Percentiles rank a stretch among this genome's conserved stretches.
These are phyloP conservation scores for Termitomyces sp. DNA, from an alignment of 768 basidiomycete species.

Conservation along the genomic window DNA sequence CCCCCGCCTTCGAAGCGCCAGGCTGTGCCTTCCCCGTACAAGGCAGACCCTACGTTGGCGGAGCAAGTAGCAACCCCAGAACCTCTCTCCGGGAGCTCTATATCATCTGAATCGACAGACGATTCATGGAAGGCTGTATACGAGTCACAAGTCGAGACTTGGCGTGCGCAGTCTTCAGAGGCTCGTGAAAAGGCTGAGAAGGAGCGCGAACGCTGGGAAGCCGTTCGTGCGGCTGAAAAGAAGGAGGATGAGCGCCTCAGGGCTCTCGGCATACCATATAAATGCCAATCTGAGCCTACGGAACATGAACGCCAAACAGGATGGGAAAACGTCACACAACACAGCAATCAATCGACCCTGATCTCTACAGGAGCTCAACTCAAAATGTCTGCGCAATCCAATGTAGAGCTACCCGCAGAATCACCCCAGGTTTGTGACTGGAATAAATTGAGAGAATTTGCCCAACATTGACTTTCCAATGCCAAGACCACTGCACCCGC, in stretches of 20 bases:
- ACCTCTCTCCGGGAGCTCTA: conserved; percentile 5
- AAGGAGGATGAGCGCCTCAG: conserved; percentile 34
- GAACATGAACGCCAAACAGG: conserved; percentile 19
- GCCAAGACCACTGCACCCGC: conserved; percentile 3
- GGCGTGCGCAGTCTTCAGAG: conserved; percentile 69
- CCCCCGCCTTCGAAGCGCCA: conserved; percentile 23
- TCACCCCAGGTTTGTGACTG: conserved; percentile 22
- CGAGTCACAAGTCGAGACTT: conserved; percentile 58
- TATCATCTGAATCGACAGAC: conserved; percentile 20
- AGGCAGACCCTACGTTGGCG: background rate
- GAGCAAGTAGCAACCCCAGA: conserved; percentile 3
- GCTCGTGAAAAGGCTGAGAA: conserved; percentile 72
- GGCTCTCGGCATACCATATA: conserved; percentile 16
- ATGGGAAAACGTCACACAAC: conserved; percentile 31
- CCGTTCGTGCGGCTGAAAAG: conserved; percentile 50
- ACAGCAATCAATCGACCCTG: conserved; percentile 13
- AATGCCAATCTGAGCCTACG: background rate
- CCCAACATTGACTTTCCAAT: background rate
- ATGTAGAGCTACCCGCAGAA: conserved; percentile 32
- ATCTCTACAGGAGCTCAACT: conserved; percentile 13
- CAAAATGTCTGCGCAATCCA: conserved; percentile 29
- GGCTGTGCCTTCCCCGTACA: conserved; percentile 8
- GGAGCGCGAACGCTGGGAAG: conserved; percentile 69
- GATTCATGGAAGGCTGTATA: conserved; percentile 65
- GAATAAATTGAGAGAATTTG: background rate